Conservation (phyloP, 2,329 filamentous ascomycete genomes). For the Dactylellina sp. region DNA sequence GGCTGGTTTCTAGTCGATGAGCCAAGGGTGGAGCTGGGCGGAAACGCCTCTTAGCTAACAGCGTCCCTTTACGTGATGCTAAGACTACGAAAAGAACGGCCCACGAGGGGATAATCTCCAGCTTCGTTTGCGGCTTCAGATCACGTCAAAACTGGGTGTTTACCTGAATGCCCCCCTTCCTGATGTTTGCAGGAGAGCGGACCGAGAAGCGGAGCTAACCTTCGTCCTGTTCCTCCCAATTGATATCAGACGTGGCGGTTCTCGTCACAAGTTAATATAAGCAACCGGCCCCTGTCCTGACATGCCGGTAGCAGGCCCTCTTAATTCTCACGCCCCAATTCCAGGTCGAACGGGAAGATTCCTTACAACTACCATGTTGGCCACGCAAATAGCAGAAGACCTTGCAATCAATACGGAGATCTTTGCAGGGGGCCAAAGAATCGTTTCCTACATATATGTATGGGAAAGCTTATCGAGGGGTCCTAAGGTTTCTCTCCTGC, state of each 20-base stretch:
- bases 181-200: constrained; percentile 9
- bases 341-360: constrained; percentile 16
- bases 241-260: not conserved
- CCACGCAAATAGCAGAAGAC: not conserved
- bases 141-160: constrained; percentile 24
- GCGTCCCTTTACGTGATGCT: constrained; percentile 37
- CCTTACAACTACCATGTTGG: constrained; percentile 8
- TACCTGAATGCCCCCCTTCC: constrained; percentile 20
- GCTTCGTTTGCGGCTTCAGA: constrained; percentile 2
- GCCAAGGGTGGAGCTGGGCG: constrained; percentile 24
- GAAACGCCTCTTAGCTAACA: constrained; percentile 39
- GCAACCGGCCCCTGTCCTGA: constrained; percentile 19
- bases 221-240: not conserved
- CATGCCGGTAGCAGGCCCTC: not conserved
- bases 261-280: constrained; percentile 5
- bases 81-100: constrained; percentile 17
- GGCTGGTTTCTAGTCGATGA: not conserved
- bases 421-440: constrained; percentile 27
- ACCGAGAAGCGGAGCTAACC: no score
- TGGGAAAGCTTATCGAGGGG: constrained; percentile 28
- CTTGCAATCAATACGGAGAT: constrained; percentile 11
- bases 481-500: constrained; percentile 22
- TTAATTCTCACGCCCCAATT: constrained; percentile 18
- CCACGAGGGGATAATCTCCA: not conserved
- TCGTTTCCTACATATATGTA: constrained; percentile 44